phyloP scores from a whole-genome alignment of 2,329 filamentous ascomycete species.

The Diaporthe aspalathi region DNA sequence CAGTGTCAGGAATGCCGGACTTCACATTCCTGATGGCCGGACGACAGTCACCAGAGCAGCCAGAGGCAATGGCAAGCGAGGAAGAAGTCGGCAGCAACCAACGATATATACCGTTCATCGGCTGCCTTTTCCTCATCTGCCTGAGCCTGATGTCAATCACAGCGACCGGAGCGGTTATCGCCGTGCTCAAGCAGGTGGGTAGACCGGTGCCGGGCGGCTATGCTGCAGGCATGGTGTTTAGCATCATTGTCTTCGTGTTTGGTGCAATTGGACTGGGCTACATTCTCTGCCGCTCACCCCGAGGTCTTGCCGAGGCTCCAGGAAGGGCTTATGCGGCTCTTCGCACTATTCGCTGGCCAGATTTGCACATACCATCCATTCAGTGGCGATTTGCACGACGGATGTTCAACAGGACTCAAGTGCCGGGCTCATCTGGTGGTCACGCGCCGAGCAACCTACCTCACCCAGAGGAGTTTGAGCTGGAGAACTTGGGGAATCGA shows the following conservation, averaged over 20 bases:
- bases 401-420: not conserved
- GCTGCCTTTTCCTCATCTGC: not conserved
- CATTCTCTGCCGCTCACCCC: not conserved
- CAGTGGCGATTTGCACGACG: not conserved
- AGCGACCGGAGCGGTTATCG: not conserved
- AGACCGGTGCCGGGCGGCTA: not conserved
- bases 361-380: not conserved
- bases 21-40: not conserved
- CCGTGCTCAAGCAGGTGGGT: not conserved
- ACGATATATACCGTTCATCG: too few relatives aligned
- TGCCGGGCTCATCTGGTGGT: not conserved
- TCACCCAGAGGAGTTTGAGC: conserved; percentile 24
- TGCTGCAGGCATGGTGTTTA: not conserved
- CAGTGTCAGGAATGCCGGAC: not conserved
- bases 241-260: not conserved
- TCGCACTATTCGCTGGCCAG: not conserved
- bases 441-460: not conserved
- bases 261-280: not conserved
- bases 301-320: too few relatives aligned
- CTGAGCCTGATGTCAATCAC: not conserved
- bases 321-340: not conserved
- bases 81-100: too few relatives aligned
- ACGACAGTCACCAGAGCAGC: too few relatives aligned
- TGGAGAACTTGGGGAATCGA: not conserved
- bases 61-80: not conserved